Evolutionary conservation across 257 asterid genomes (phyloP), one percentile per base, ranked within the genome.

Genomic region (Solanum bukasovii): DNA sequence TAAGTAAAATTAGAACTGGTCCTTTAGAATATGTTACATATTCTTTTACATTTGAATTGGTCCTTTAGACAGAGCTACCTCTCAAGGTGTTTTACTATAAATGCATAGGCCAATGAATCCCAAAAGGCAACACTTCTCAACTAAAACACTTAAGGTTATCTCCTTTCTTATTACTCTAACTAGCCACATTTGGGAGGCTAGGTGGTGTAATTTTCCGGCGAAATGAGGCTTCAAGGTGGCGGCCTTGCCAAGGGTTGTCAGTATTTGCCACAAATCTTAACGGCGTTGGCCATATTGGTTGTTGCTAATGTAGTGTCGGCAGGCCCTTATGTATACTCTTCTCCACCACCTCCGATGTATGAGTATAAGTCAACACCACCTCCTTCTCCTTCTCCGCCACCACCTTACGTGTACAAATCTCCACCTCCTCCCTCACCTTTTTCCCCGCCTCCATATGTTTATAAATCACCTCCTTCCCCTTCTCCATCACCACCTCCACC

Each of bases 181-280:
- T 34, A 59, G 40, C 35, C 44, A 83, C 72, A 91, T 85, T 88
- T 88, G 87, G 56, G 86, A 68, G 46, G 23, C 67, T 65, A 85
- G 13, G 92, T 87, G 90, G 49, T 20, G 29, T 38, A 61, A 20
- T 40, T 90, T 86, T 71, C 90, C 73, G 73, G 90, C 65, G 7
- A 88, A 81, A 93, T 94, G 98, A 88, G 82, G 88, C 79, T 38
- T 33, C 87, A 14, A 91, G 84, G 88, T 71, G 87, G 92, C 92
- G 90, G 88, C 89, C 91, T 92, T 82, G 31, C 37, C 3, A 77
- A 68, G 89, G 93, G 93, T 79, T 85, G 90, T 29, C 72, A 85
- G 3, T 42, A 35, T 84, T 33, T 90, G 93, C 92, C 92, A 31
- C 90, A 86, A 10, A 27, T 92, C 3, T 3, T 92, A 12, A 89